Base-by-base conservation (phyloP, 768 basidiomycete genomes). In the Tylopilus sp. region DNA sequence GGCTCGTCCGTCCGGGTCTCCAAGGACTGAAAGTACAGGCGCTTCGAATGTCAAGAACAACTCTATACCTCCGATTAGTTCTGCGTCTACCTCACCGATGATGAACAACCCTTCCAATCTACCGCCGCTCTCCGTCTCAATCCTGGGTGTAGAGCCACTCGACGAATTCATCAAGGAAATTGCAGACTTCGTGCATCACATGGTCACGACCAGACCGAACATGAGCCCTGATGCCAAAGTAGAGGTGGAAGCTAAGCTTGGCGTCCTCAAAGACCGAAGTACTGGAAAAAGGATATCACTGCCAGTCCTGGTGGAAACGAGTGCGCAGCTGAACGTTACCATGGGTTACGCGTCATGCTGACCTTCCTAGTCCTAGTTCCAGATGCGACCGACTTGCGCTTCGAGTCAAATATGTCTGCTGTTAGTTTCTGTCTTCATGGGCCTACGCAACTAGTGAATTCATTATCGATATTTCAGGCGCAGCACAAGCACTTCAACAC, bases 81-180 rank as follows among this genome's bases (percentile, higher is more conserved):
- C 61, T 48, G 48, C 28, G 21, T 41, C 57, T 45, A 43, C 54
- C 38, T 29, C 58, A 28, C 54, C 68, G 28, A 52, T 42, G 29
- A 70, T 68, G 68, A 54, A 57, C 70, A 60, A 61, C 38, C 29
- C 55, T 34, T 48, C 65, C 28, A 58, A 54, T 47, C 65, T 87
- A 17, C 85, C 84, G 5, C 86, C 85, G 4, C 79, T 89, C 36
- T 87, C 87, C 2, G 75, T 86, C 37, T 90, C 87, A 16, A 91
- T 95, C 57, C 82, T 97, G 26, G 89, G 88, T 48, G 85, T 92
- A 45, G 93, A 95, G 65, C 93, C 93, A 2, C 74, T 92, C 28
- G 94, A 97, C 69, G 94, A 96, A 65, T 94, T 97, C 66, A 92
- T 93, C 67, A 84, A 84, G 66, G 89, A 92, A 66, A 79, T 97